Percentiles rank a stretch among this genome's conserved stretches.
Evolutionary conservation across 2,329 filamentous ascomycete species (phyloP).

Genomic region (Ophiostoma piceae): DNA sequence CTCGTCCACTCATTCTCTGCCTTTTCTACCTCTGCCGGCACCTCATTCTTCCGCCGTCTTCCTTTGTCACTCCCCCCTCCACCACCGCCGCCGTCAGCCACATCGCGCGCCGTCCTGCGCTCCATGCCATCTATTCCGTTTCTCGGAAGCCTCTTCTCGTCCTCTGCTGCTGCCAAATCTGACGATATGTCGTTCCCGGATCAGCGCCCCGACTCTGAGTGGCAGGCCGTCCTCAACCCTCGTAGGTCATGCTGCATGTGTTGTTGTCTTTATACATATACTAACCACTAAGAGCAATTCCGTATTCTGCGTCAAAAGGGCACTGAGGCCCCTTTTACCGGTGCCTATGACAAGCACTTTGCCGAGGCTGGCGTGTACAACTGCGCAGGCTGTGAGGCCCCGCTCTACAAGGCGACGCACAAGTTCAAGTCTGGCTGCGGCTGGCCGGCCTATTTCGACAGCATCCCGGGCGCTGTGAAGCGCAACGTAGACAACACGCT

Average conservation of each 20-base stretch:
- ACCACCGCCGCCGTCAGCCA: constrained; percentile 37
- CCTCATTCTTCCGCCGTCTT: constrained; percentile 39
- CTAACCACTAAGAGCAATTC: constrained; percentile 72
- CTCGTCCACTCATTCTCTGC: constrained; percentile 44
- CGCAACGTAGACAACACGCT: constrained; percentile 70
- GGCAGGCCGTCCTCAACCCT: constrained; percentile 74
- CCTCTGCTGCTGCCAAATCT: constrained; percentile 45
- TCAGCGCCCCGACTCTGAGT: constrained; percentile 74
- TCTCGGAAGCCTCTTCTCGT: constrained; percentile 68
- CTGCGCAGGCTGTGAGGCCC: constrained; percentile 79
- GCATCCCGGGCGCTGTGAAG: constrained; percentile 81
- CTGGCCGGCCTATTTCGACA: constrained; percentile 98
- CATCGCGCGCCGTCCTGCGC: constrained; percentile 30
- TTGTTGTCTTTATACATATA: neutral
- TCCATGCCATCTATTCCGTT: constrained; percentile 79
- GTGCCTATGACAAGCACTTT: constrained; percentile 83
- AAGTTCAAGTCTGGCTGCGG: constrained; percentile 97
- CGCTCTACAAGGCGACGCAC: constrained; percentile 86
- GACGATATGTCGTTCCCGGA: constrained; percentile 66
- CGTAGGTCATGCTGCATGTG: constrained; percentile 36
- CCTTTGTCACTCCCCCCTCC: constrained; percentile 42
- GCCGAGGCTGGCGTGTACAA: constrained; percentile 72
- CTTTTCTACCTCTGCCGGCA: constrained; percentile 43
- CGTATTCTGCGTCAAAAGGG: constrained; percentile 86
- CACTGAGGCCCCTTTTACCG: constrained; percentile 75